These are phyloP conservation scores for Aotearoamyces nothofagi DNA, from an alignment of 2,329 filamentous ascomycete species.

Conservation along the genomic window DNA sequence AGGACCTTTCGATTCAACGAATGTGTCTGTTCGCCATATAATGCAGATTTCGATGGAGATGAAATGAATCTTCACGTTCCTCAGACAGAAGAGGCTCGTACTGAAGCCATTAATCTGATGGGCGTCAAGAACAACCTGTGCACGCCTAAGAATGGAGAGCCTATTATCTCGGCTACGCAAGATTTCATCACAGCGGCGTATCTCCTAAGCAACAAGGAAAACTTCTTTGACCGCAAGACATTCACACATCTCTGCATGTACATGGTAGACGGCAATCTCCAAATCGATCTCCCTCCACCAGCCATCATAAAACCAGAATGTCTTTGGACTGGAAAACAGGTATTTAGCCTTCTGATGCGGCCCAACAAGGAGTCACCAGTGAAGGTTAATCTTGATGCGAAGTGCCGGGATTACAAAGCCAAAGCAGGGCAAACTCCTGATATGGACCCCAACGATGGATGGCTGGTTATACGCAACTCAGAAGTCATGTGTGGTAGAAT, in stretches of 20 bases:
- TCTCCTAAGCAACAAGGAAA: constrained; percentile 79
- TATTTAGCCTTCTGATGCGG: constrained; percentile 83
- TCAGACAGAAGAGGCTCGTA: constrained; percentile 90
- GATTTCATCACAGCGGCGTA: constrained; percentile 97
- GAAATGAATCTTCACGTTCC: constrained; percentile 99
- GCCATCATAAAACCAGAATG: constrained; percentile 72
- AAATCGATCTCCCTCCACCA: constrained; percentile 75
- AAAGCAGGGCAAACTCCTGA: constrained; percentile 42
- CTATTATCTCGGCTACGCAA: constrained; percentile 96
- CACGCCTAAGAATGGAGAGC: constrained; percentile 94
- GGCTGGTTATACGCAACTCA: constrained; percentile 87
- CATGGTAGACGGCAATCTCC: constrained; percentile 72
- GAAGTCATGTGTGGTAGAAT: constrained; percentile 95
- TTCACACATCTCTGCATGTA: constrained; percentile 86
- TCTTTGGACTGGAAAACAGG: constrained; percentile 93
- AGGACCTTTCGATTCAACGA: constrained; percentile 94
- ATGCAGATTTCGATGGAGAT: constrained; percentile 96
- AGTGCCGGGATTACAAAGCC: constrained; percentile 69
- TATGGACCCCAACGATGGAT: constrained; percentile 77
- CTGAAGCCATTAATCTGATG: constrained; percentile 93
- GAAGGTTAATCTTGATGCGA: constrained; percentile 81
- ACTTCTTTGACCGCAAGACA: constrained; percentile 76
- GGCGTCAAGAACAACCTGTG: constrained; percentile 93
- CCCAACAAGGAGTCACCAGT: constrained; percentile 76
- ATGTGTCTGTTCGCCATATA: constrained; percentile 96